Conservation (phyloP, 78 protist species). For the Bigelowiella natans region DNA sequence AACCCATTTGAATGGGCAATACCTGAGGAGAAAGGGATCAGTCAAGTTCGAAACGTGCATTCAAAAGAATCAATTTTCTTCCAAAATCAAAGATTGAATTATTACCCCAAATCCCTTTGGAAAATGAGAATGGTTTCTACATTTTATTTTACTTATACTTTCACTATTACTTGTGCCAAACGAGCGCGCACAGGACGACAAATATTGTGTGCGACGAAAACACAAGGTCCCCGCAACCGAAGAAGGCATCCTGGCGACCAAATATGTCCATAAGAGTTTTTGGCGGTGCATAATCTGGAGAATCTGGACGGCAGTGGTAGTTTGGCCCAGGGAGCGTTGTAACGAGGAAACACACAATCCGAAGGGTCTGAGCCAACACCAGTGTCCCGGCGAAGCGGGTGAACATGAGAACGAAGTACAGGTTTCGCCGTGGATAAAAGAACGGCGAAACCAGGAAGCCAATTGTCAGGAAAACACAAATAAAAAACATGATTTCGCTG, state of each 20-base stretch:
- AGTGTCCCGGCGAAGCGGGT: background rate
- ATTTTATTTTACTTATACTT: too few species aligned
- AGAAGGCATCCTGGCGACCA: background rate
- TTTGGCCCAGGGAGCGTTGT: background rate
- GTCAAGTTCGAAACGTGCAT: too few species aligned
- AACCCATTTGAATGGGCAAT: background rate
- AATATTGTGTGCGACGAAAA: background rate
- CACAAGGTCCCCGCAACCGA: background rate
- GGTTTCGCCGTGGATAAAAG: background rate
- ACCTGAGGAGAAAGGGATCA: too few species aligned
- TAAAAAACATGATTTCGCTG: background rate
- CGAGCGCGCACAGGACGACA: background rate
- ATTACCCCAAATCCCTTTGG: too few species aligned
- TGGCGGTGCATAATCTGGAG: background rate
- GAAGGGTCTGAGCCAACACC: background rate
- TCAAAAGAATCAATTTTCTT: too few species aligned
- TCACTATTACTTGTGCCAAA: background rate
- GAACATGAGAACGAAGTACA: background rate
- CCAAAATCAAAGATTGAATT: too few species aligned
- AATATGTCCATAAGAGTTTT: background rate
- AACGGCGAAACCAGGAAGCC: background rate
- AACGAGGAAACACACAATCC: background rate
- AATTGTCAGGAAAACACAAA: background rate
- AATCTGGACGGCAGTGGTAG: background rate
- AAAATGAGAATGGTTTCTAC: too few species aligned